These are phyloP conservation scores for Phialocephala subalpina DNA, from an alignment of 2,329 filamentous ascomycete species.

Conservation along the genomic window DNA sequence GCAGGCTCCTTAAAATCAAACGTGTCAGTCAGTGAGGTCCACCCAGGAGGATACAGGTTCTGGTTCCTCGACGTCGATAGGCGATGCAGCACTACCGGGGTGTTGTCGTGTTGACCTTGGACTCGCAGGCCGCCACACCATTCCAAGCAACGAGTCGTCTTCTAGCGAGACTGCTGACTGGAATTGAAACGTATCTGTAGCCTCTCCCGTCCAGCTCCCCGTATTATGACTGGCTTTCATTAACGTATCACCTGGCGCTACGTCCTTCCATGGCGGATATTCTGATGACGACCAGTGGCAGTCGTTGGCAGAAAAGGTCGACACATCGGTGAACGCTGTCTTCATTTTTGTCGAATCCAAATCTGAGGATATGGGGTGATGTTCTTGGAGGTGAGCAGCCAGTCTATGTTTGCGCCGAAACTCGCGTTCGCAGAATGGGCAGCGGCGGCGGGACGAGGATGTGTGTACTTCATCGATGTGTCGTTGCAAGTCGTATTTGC, in stretches of 20 bases:
- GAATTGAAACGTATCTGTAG: too few relatives aligned
- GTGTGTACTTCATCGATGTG: neutral
- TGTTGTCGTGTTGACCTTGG: too few relatives aligned
- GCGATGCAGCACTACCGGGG: too few relatives aligned
- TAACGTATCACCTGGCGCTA: neutral
- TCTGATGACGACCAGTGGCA: neutral
- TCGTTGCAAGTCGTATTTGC: conserved; percentile 9
- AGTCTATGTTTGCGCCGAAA: conserved; percentile 18
- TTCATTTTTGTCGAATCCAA: neutral
- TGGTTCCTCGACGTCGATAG: too few relatives aligned
- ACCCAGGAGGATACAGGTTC: too few relatives aligned
- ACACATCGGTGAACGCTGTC: neutral
- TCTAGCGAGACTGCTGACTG: too few relatives aligned
- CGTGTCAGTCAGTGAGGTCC: too few relatives aligned
- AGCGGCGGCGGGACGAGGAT: neutral
- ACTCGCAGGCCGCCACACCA: too few relatives aligned
- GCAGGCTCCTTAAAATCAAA: too few relatives aligned
- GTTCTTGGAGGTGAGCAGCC: conserved; percentile 3
- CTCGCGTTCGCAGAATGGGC: conserved; percentile 1
- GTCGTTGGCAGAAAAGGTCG: neutral
- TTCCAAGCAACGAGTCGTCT: too few relatives aligned
- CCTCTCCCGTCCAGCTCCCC: too few relatives aligned
- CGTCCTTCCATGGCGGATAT: neutral
- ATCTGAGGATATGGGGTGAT: neutral
- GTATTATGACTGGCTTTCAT: too few relatives aligned